Conservation (phyloP, 2,329 filamentous ascomycete species). For the Elsinoe perseae region DNA sequence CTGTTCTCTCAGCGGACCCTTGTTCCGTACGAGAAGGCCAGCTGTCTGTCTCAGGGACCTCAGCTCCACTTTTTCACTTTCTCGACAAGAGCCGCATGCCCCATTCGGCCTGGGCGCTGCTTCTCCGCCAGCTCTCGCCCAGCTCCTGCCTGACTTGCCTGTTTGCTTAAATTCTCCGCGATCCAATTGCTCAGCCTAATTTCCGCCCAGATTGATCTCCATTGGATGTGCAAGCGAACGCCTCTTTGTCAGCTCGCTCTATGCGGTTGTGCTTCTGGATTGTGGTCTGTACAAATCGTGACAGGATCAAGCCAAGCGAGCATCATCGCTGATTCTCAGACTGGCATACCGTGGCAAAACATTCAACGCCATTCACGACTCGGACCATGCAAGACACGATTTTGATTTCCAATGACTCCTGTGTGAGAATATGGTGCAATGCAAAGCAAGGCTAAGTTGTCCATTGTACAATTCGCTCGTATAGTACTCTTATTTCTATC, state of each 20-base stretch:
- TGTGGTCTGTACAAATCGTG: not conserved
- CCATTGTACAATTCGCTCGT: no score
- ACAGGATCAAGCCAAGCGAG: not conserved
- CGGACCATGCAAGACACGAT: no score
- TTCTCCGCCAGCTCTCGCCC: constrained; percentile 3
- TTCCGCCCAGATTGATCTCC: not conserved
- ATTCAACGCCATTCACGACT: no score
- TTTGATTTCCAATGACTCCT: no score
- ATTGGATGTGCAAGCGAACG: not conserved
- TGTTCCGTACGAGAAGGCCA: constrained; percentile 6
- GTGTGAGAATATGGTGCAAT: no score
- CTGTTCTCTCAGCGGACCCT: not conserved
- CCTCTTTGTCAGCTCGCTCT: not conserved
- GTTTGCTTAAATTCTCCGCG: not conserved
- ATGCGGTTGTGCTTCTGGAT: not conserved
- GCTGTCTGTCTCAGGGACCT: not conserved
- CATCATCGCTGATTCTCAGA: not conserved
- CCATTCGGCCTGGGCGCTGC: not conserved
- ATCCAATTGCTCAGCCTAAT: not conserved
- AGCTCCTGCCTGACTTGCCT: not conserved
- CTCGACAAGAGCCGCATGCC: not conserved
- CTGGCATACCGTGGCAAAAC: not conserved
- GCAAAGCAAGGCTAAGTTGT: no score
- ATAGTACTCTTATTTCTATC: no score
- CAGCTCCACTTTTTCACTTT: not conserved